Conservation (phyloP, 208 protist species). For the Tetramitus jugosus region DNA sequence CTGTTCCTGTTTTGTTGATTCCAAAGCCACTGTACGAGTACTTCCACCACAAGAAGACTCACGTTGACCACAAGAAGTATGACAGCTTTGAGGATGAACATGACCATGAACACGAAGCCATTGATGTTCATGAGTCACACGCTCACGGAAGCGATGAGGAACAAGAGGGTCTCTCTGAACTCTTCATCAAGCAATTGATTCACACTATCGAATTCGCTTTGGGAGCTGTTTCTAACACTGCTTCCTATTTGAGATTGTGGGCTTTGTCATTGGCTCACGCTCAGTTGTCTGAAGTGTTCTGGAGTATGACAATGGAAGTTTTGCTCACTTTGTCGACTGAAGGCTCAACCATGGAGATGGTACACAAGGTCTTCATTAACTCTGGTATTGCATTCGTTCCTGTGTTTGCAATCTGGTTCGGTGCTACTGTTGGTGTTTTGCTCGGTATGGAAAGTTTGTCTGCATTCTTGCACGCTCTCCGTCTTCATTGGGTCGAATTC, state of each 20-base stretch:
- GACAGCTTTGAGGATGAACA: neutral
- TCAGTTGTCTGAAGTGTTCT: constrained; percentile 82
- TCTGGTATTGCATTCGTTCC: constrained; percentile 40
- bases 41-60: neutral
- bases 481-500: constrained; percentile 94
- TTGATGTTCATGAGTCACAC: neutral
- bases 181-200: constrained; percentile 95
- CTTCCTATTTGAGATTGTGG: constrained; percentile 99
- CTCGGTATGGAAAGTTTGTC: constrained; percentile 96
- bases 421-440: constrained; percentile 89
- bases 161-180: constrained; percentile 56
- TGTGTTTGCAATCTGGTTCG: constrained; percentile 80
- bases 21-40: constrained; percentile 61
- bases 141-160: constrained; percentile 33
- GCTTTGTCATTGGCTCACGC: constrained; percentile 98
- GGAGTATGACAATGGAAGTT: constrained; percentile 40
- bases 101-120: neutral
- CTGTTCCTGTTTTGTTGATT: constrained; percentile 68
- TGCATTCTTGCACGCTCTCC: constrained; percentile 97
- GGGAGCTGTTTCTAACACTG: constrained; percentile 97
- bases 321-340: neutral
- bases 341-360: constrained; percentile 20
- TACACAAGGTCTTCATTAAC: constrained; percentile 60
- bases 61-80: neutral
- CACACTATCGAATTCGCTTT: constrained; percentile 99